phyloP scores from a whole-genome alignment of 1,284 basidiomycete species.

The Cryptococcus sp. region DNA sequence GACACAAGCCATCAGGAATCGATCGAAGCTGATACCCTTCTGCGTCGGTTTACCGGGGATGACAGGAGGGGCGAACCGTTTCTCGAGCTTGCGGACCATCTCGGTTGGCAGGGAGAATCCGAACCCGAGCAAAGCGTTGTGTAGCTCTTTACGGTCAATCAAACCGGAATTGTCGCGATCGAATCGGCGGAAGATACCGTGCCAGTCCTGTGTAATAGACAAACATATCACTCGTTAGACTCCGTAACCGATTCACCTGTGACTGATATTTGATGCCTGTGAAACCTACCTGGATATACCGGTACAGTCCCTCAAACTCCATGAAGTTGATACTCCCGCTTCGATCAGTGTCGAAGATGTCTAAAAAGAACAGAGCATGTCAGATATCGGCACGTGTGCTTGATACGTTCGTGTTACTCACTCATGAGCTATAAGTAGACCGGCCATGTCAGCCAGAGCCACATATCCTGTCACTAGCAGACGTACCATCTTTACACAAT shows the following conservation, averaged over 20 bases:
- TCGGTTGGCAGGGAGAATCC: slow-evolving; percentile 51
- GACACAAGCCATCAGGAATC: slow-evolving; percentile 55
- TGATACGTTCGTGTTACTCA: slow-evolving; percentile 13
- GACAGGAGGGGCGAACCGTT: slow-evolving; percentile 50
- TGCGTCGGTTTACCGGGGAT: slow-evolving; percentile 27
- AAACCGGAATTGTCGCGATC: slow-evolving; percentile 51
- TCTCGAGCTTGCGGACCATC: slow-evolving; percentile 51
- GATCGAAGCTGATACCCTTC: slow-evolving; percentile 51
- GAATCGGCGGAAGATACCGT: slow-evolving; percentile 53
- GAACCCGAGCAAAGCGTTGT: slow-evolving; percentile 52
- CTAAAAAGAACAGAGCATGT: slow-evolving; percentile 23
- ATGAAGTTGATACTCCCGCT: slow-evolving; percentile 52
- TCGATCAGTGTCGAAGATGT: slow-evolving; percentile 54
- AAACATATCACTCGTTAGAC: too few species aligned
- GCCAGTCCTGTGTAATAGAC: slow-evolving; percentile 46
- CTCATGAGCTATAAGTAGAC: slow-evolving; percentile 36
- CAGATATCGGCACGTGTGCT: neutral
- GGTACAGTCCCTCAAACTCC: slow-evolving; percentile 54
- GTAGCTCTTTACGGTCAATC: slow-evolving; percentile 53
- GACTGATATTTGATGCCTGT: too few species aligned
- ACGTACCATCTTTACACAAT: slow-evolving; percentile 55
- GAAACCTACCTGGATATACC: slow-evolving; percentile 50
- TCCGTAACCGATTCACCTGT: too few species aligned
- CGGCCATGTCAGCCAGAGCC: neutral
- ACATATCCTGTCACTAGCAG: neutral